Conservation (phyloP, 2,329 filamentous ascomycete species). For the Neobulgaria alba region DNA sequence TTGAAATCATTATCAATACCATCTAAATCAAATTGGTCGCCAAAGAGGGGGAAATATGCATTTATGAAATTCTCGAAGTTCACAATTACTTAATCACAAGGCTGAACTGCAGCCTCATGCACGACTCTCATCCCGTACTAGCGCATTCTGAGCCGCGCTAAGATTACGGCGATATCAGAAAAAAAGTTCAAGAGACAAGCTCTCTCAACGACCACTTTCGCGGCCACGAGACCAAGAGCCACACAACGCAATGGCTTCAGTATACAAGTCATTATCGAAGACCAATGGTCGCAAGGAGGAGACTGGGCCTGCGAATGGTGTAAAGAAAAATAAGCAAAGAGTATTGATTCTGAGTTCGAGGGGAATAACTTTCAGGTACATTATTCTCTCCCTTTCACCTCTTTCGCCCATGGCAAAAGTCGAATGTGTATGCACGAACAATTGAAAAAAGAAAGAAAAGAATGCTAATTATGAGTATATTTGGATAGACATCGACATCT, state of each 20-base stretch:
- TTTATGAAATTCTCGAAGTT: too few relatives aligned
- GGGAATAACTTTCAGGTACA: slow-evolving; percentile 77
- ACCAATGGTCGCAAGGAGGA: slow-evolving; percentile 41
- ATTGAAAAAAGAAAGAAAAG: slow-evolving; percentile 2
- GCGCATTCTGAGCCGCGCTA: slow-evolving; percentile 11
- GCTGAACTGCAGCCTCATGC: too few relatives aligned
- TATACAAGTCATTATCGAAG: slow-evolving; percentile 68
- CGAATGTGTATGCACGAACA: too few relatives aligned
- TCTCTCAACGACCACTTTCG: background rate
- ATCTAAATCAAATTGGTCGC: too few relatives aligned
- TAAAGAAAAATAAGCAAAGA: slow-evolving; percentile 60
- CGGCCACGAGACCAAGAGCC: slow-evolving; percentile 10
- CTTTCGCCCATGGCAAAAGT: too few relatives aligned
- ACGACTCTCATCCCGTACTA: slow-evolving; percentile 1
- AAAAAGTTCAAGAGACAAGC: slow-evolving; percentile 10
- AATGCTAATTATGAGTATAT: slow-evolving; percentile 5
- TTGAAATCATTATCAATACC: too few relatives aligned
- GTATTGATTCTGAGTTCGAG: slow-evolving; percentile 87
- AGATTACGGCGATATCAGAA: slow-evolving; percentile 18
- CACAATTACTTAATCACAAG: too few relatives aligned
- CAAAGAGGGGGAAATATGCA: too few relatives aligned
- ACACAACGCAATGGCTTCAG: slow-evolving; percentile 51
- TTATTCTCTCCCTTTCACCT: background rate
- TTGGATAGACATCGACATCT: slow-evolving; percentile 75
- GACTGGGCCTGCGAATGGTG: slow-evolving; percentile 36